Base-by-base conservation (phyloP, 331 rosid species). In the Quercus phellos region DNA sequence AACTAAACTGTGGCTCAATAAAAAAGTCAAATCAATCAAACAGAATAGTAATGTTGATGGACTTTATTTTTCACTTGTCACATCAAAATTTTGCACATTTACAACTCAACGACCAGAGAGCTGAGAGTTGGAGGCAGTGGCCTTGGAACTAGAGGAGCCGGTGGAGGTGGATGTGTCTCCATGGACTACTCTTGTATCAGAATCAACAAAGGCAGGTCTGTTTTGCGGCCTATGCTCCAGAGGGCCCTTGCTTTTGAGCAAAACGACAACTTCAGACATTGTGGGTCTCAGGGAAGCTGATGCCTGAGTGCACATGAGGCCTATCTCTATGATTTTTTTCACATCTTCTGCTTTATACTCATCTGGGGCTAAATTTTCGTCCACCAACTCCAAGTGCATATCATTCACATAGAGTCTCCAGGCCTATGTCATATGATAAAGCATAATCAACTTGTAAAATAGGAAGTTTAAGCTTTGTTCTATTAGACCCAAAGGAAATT, bases 211-310 rank as follows among this genome's bases (percentile, higher is more conserved):
- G 21, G 72, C 80, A 1, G 84, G 84, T 68, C 74, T 76, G 35
- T 59, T 76, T 19, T 59, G 77, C 2, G 80, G 67, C 59, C 74
- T 76, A 1, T 68, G 51, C 63, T 61, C 70, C 50, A 46, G 3
- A 8, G 68, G 51, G 61, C 67, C n/a, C 63, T 74, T 76, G 38
- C 58, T 50, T 81, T 81, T 81, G n/a, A 81, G 84, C 75, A 81
- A 63, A 76, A 70, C 81, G 0, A 76, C 74, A 0, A 71, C 21
- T 70, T 81, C 81, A 53, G 84, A 81, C 84, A 81, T 81, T 10
- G 84, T 70, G 63, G 84, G 84, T 77, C 84, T 81, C 55, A 34
- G 13, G 14, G 77, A 51, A 17, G 84, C 38, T 19, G 81, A 76
- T 38, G 84, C 27, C 3, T 81, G 84, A 51, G 76, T 61, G 74